Percentiles rank a stretch among this genome's conserved stretches.
These are phyloP conservation scores for Geranomyces michiganensis DNA, from an alignment of 192 early-diverging fungal genomes.

Conservation along the genomic window DNA sequence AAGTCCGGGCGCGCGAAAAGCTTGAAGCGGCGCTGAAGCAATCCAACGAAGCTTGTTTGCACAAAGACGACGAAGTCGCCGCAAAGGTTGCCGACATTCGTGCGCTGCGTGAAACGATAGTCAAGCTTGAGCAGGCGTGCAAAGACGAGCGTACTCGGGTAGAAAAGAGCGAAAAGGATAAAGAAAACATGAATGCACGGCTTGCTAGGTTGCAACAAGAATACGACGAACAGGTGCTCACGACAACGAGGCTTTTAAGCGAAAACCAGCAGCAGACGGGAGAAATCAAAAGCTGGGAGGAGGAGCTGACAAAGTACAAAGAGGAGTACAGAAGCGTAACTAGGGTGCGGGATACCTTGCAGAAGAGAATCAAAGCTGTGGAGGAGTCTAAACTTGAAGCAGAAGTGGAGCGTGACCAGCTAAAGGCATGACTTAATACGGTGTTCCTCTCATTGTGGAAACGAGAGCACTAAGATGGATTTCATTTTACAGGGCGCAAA, in stretches of 20 bases:
- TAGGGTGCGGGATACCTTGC: constrained; percentile 46
- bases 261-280: constrained; percentile 49
- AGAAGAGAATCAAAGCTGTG: constrained; percentile 49
- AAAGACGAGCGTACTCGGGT: constrained; percentile 46
- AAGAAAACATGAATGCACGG: constrained; percentile 37
- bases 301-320: constrained; percentile 46
- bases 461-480: no score
- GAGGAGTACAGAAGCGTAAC: constrained; percentile 46
- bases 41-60: constrained; percentile 30
- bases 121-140: constrained; percentile 40
- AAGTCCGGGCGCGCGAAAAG: constrained; percentile 48
- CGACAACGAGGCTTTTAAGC: constrained; percentile 41
- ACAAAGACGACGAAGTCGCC: constrained; percentile 49
- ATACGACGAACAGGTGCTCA: constrained; percentile 52
- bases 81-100: constrained; percentile 40
- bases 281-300: constrained; percentile 53
- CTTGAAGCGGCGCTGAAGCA: constrained; percentile 44
- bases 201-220: constrained; percentile 48
- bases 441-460: no score
- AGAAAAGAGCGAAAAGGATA: constrained; percentile 43
- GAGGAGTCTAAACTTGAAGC: constrained; percentile 56
- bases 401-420: constrained; percentile 54
- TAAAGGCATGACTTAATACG: constrained; percentile 49
- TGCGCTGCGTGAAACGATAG: constrained; percentile 35
- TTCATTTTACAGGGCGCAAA: constrained; percentile 44